A percentile compares a stretch with the other conserved stretches of the same genome.
These are phyloP conservation scores for Aureobasidium uvarum DNA, from an alignment of 2,329 filamentous ascomycete species.

Conservation along the genomic window DNA sequence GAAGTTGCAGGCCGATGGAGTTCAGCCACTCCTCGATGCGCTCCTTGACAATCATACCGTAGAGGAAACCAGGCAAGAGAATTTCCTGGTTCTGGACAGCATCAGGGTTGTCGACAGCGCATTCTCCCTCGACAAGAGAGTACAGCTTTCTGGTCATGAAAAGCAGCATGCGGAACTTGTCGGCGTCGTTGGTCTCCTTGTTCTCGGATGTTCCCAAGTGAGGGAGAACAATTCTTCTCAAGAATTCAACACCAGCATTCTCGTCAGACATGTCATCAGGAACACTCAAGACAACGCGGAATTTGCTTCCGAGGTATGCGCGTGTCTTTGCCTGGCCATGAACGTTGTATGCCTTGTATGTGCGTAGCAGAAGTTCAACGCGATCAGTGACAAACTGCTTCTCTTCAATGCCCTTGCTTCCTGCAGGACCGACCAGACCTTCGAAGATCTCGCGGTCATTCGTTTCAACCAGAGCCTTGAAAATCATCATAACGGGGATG, in stretches of 20 bases:
- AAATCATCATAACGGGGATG: slow-evolving; percentile 92
- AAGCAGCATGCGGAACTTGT: slow-evolving; percentile 91
- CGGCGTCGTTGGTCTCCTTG: slow-evolving; percentile 75
- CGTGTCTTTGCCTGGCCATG: slow-evolving; percentile 80
- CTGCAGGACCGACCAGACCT: slow-evolving; percentile 75
- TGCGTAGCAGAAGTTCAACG: slow-evolving; percentile 84
- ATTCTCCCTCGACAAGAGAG: slow-evolving; percentile 86
- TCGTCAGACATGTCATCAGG: slow-evolving; percentile 81
- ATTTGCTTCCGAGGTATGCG: slow-evolving; percentile 85
- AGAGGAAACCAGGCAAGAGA: slow-evolving; percentile 86
- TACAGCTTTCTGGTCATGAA: slow-evolving; percentile 98
- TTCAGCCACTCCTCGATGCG: slow-evolving; percentile 84
- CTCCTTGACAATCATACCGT: slow-evolving; percentile 94
- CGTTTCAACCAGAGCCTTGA: slow-evolving; percentile 92
- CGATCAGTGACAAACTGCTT: slow-evolving; percentile 90
- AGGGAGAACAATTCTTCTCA: slow-evolving; percentile 85
- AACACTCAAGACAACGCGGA: slow-evolving; percentile 81
- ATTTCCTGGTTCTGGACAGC: slow-evolving; percentile 96
- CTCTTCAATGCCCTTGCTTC: slow-evolving; percentile 75
- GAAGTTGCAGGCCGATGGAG: slow-evolving; percentile 50
- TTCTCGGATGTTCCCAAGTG: slow-evolving; percentile 86
- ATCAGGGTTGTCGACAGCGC: slow-evolving; percentile 91
- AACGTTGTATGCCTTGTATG: slow-evolving; percentile 86
- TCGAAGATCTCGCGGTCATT: slow-evolving; percentile 97
- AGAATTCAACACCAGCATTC: slow-evolving; percentile 85